phyloP scores from a whole-genome alignment of 2,329 filamentous ascomycete genomes.

The Colletotrichum cuscutae region DNA sequence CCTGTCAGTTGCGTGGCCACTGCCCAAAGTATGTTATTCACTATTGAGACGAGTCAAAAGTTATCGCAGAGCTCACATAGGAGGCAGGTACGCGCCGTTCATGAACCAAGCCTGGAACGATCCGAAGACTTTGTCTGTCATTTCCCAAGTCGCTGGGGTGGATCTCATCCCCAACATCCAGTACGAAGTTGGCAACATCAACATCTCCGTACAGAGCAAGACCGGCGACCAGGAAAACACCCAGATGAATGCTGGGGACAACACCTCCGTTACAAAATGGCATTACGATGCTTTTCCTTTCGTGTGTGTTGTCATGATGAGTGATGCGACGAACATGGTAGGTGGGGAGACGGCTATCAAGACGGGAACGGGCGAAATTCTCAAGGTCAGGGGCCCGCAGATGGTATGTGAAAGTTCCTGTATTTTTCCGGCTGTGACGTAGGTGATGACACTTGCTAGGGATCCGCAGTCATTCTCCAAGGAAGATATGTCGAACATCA shows the following conservation, averaged over 20 bases:
- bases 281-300: conserved; percentile 74
- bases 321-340: conserved; percentile 70
- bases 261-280: conserved; percentile 66
- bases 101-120: conserved; percentile 59
- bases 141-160: conserved; percentile 64
- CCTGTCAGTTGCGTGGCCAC: conserved; percentile 13
- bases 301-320: conserved; percentile 76
- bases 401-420: no score
- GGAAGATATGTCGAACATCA: conserved; percentile 57
- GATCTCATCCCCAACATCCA: conserved; percentile 65
- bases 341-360: conserved; percentile 73
- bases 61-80: not conserved
- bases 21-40: conserved; percentile 4
- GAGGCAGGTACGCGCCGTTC: not conserved
- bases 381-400: conserved; percentile 68
- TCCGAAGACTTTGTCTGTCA: conserved; percentile 53
- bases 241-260: conserved; percentile 38
- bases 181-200: conserved; percentile 66
- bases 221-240: conserved; percentile 58
- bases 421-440: no score
- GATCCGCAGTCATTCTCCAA: conserved; percentile 55
- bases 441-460: no score
- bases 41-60: no score
- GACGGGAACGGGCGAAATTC: conserved; percentile 59
- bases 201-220: conserved; percentile 62